Conservation (phyloP, 495 filamentous ascomycete genomes). For the Bacidia rubella region DNA sequence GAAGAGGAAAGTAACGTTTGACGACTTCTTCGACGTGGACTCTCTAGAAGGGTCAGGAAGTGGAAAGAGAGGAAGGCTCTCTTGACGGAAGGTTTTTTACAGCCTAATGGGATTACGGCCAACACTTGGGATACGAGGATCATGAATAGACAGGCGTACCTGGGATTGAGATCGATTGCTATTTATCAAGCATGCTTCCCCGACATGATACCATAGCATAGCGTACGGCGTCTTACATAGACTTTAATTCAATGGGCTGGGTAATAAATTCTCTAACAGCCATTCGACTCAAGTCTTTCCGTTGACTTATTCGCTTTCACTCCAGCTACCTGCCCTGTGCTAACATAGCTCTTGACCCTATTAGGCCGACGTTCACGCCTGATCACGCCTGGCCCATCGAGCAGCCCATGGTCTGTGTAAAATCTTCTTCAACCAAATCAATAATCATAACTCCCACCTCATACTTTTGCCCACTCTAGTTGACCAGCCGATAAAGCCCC, state of each 20-base stretch:
- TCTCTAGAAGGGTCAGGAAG: constrained; percentile 52
- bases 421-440: no score
- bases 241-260: neutral
- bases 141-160: neutral
- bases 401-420: no score
- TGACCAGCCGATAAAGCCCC: constrained; percentile 47
- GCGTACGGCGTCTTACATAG: neutral
- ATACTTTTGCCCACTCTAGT: constrained; percentile 19
- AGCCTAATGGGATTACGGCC: neutral
- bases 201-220: neutral
- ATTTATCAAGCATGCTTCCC: neutral
- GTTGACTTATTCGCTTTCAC: no score
- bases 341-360: no score
- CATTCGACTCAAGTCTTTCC: no score
- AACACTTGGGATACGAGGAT: neutral
- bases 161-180: neutral
- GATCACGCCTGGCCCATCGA: no score
- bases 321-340: no score
- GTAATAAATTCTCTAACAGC: no score
- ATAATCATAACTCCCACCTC: no score
- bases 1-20: constrained; percentile 64
- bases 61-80: constrained; percentile 49
- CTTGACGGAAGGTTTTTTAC: neutral
- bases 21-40: constrained; percentile 74
- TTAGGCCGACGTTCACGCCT: no score